Conservation (phyloP, 2,329 filamentous ascomycete species). For the Penicillium sp. region DNA sequence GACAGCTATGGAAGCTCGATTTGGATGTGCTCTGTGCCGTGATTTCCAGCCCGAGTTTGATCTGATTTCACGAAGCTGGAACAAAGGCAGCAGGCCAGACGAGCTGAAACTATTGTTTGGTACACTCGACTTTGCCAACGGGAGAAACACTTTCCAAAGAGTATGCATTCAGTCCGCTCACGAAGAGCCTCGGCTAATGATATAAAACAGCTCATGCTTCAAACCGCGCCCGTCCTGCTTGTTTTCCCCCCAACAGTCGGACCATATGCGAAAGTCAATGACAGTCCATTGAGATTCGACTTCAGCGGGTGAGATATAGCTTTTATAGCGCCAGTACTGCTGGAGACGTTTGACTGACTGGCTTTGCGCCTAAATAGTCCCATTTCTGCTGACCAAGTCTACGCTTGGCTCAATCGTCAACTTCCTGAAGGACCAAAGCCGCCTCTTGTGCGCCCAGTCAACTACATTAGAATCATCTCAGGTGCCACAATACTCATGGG, state of each 20-base stretch:
- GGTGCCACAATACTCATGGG: conserved; percentile 73
- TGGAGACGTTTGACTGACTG: not conserved
- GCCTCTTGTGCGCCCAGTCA: conserved; percentile 79
- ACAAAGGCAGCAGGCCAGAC: conserved; percentile 72
- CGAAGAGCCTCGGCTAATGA: conserved; percentile 17
- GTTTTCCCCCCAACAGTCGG: conserved; percentile 86
- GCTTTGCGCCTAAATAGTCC: conserved; percentile 55
- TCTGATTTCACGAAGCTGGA: conserved; percentile 83
- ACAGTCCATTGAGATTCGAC: conserved; percentile 78
- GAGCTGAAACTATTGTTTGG: conserved; percentile 70
- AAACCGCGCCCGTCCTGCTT: conserved; percentile 90
- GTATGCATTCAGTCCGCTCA: conserved; percentile 55
- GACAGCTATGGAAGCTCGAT: conserved; percentile 82
- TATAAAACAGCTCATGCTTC: conserved; percentile 74
- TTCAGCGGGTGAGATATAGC: conserved; percentile 73
- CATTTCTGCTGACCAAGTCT: conserved; percentile 76
- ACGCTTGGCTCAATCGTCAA: conserved; percentile 77
- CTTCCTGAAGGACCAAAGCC: conserved; percentile 80
- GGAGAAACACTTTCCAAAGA: conserved; percentile 82
- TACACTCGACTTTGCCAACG: conserved; percentile 85
- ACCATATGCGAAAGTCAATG: conserved; percentile 72
- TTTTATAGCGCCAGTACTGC: not conserved
- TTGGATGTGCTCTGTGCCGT: conserved; percentile 82
- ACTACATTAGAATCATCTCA: conserved; percentile 77
- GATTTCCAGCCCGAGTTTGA: conserved; percentile 97